Percentiles rank a stretch among this genome's conserved stretches.
These are phyloP conservation scores for Oryza coarctata DNA, from an alignment of 176 grass and related monocot species.

Conservation along the genomic window DNA sequence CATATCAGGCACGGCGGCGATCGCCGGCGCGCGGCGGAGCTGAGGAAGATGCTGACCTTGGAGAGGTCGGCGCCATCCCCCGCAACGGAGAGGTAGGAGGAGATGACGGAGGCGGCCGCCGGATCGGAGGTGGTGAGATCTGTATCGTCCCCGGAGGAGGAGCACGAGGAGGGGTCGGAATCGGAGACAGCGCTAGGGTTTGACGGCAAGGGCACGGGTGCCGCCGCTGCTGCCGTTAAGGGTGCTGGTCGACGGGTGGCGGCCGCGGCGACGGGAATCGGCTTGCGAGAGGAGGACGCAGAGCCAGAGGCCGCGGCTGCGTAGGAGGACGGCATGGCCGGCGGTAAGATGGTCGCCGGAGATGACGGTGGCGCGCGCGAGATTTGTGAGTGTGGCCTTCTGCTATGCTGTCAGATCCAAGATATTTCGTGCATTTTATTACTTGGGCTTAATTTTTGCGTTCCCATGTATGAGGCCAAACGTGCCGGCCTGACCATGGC, in stretches of 20 bases:
- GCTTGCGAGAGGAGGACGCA: constrained; percentile 36
- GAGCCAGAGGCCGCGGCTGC: constrained; percentile 37
- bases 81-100: constrained; percentile 44
- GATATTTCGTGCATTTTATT: neutral
- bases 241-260: constrained; percentile 1
- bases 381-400: neutral
- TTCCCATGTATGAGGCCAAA: too few species aligned
- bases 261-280: neutral
- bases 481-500: too few species aligned
- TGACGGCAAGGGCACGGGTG: neutral
- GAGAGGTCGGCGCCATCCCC: constrained; percentile 55
- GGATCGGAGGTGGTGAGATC: constrained; percentile 50
- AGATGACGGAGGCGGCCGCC: constrained; percentile 53
- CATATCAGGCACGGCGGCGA: constrained; percentile 88
- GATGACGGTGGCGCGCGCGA: constrained; percentile 32
- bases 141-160: constrained; percentile 41
- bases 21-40: constrained; percentile 66
- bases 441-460: neutral
- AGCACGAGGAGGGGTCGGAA: constrained; percentile 45
- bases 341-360: constrained; percentile 29
- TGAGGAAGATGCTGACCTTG: constrained; percentile 83
- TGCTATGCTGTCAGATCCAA: constrained; percentile 21
- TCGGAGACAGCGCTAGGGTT: constrained; percentile 44
- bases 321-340: constrained; percentile 52
- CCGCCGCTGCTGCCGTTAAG: neutral